A percentile compares a stretch with the other conserved stretches of the same genome.
phyloP scores from a whole-genome alignment of 108 stramenopile species.

The Chaetoceros muelleri region DNA sequence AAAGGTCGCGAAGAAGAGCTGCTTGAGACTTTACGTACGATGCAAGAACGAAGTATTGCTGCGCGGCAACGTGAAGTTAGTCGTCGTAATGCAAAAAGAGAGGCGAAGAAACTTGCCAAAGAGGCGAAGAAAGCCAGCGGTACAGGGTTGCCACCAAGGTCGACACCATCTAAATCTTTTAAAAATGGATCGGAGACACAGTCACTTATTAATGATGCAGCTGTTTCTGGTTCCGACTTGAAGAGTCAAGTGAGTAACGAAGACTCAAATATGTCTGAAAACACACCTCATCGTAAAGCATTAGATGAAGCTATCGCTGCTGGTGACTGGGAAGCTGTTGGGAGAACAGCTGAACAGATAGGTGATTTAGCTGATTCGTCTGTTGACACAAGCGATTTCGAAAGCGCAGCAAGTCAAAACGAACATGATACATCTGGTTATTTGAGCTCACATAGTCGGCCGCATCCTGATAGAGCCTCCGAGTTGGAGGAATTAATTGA shows the following conservation, averaged over 20 bases:
- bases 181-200: neutral
- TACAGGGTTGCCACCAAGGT: too few species aligned
- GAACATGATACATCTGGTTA: conserved; percentile 12
- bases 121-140: conserved; percentile 9
- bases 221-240: conserved; percentile 1
- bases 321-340: conserved; percentile 86
- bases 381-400: neutral
- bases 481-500: conserved; percentile 71
- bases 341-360: conserved; percentile 43
- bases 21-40: conserved; percentile 70
- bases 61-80: conserved; percentile 57
- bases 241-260: neutral
- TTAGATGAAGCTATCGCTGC: conserved; percentile 62
- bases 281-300: conserved; percentile 8
- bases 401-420: conserved; percentile 10
- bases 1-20: conserved; percentile 86
- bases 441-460: conserved; percentile 1
- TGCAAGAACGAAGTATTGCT: conserved; percentile 79
- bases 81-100: conserved; percentile 66
- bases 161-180: neutral
- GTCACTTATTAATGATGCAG: conserved; percentile 13
- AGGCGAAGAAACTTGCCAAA: conserved; percentile 36
- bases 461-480: conserved; percentile 20
- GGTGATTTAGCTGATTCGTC: conserved; percentile 14
- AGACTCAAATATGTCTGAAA: neutral